These are phyloP conservation scores for Cercophora samala DNA, from an alignment of 495 filamentous ascomycete genomes.

Conservation along the genomic window DNA sequence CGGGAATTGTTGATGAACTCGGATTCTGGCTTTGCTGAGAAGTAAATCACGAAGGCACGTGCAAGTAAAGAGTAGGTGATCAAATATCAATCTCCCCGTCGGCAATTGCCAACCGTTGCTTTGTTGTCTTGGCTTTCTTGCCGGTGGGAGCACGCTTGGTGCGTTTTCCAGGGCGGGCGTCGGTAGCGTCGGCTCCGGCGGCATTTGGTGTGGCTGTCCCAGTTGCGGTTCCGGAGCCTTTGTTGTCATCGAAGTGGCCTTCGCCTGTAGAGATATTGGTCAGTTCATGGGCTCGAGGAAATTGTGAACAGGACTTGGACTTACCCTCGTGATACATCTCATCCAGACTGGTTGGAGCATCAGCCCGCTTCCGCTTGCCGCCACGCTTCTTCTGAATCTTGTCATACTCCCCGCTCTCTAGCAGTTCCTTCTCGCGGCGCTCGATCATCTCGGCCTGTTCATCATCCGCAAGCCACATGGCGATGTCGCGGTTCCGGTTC, in stretches of 20 bases:
- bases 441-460: conserved; percentile 91
- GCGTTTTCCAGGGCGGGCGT: conserved; percentile 46
- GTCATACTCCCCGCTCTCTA: conserved; percentile 57
- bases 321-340: conserved; percentile 98
- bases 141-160: conserved; percentile 51
- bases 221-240: conserved; percentile 80
- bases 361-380: conserved; percentile 43
- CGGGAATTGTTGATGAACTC: too few species aligned
- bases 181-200: conserved; percentile 11
- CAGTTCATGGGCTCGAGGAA: not conserved
- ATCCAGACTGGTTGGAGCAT: conserved; percentile 70
- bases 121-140: conserved; percentile 90
- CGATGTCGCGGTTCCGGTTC: conserved; percentile 92
- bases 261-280: conserved; percentile 59
- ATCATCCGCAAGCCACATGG: conserved; percentile 94
- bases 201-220: conserved; percentile 79
- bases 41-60: not conserved
- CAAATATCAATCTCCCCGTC: conserved; percentile 61
- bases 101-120: conserved; percentile 82
- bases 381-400: conserved; percentile 68
- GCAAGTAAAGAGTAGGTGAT: not conserved
- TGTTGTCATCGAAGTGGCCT: conserved; percentile 88
- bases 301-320: conserved; percentile 28
- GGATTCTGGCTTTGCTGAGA: too few species aligned
- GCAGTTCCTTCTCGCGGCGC: conserved; percentile 77